These are phyloP conservation scores for Trichosporon faecale DNA, from an alignment of 1,284 basidiomycete species.

Conservation along the genomic window DNA sequence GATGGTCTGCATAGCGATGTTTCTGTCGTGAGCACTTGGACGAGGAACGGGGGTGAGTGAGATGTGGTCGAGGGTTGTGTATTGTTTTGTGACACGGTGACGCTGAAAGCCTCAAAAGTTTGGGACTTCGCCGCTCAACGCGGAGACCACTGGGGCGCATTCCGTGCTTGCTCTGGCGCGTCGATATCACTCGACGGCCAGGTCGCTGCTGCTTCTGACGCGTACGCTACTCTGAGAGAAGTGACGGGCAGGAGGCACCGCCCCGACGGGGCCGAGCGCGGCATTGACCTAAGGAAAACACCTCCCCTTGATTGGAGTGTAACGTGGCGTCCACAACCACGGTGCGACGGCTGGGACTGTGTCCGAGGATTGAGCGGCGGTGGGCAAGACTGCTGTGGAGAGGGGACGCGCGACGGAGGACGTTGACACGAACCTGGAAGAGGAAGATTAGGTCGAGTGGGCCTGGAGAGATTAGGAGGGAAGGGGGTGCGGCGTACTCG, in stretches of 20 bases:
- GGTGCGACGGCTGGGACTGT: background rate
- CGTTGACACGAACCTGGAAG: slow-evolving; percentile 4
- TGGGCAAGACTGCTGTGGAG: background rate
- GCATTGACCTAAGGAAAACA: slow-evolving; percentile 5
- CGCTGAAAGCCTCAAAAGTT: slow-evolving; percentile 5
- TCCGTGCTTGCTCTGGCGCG: background rate
- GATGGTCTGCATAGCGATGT: slow-evolving; percentile 78
- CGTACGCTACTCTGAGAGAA: background rate
- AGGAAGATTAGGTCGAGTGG: slow-evolving; percentile 11
- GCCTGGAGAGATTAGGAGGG: background rate
- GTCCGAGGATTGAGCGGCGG: background rate
- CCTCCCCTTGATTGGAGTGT: background rate
- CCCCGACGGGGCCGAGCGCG: slow-evolving; percentile 8
- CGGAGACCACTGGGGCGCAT: background rate
- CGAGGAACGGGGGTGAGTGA: background rate
- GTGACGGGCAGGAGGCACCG: background rate
- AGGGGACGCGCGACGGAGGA: background rate
- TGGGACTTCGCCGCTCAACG: background rate
- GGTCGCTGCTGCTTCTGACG: background rate
- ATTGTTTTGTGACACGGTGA: slow-evolving; percentile 5
- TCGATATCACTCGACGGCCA: background rate
- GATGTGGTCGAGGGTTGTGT: slow-evolving; percentile 6
- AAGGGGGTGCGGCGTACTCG: slow-evolving; percentile 2
- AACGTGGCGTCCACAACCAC: background rate
- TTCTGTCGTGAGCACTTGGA: slow-evolving; percentile 2